phyloP scores from a whole-genome alignment of 1,284 basidiomycete genomes.

The Leccinum idahoense region DNA sequence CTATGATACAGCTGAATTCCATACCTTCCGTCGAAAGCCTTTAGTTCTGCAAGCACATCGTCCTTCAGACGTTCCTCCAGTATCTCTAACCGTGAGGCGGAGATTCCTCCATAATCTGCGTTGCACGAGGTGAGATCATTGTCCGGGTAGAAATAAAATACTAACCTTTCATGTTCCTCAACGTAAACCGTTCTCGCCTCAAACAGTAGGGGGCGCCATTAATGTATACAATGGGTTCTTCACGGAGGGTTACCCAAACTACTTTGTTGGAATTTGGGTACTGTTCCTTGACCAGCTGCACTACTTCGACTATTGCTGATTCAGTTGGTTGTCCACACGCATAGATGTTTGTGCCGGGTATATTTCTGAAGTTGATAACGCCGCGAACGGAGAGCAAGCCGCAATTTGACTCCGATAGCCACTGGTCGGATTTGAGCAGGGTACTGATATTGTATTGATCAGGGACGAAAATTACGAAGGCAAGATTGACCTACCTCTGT shows the following conservation, averaged over 20 bases:
- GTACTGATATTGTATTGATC: slow-evolving; percentile 45
- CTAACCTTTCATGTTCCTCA: slow-evolving; percentile 83
- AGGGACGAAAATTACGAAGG: background rate
- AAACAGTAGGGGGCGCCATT: slow-evolving; percentile 83
- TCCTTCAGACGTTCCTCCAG: slow-evolving; percentile 89
- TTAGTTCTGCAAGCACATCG: slow-evolving; percentile 84
- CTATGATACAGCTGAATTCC: slow-evolving; percentile 11
- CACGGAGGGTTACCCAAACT: slow-evolving; percentile 90
- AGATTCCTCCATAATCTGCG: slow-evolving; percentile 89
- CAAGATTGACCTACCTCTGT: slow-evolving; percentile 55
- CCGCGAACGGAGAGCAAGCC: slow-evolving; percentile 76
- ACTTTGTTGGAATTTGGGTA: slow-evolving; percentile 62
- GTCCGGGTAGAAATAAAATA: slow-evolving; percentile 1
- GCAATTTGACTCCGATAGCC: slow-evolving; percentile 69
- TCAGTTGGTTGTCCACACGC: slow-evolving; percentile 91
- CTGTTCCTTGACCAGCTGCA: slow-evolving; percentile 60
- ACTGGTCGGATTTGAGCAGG: slow-evolving; percentile 87
- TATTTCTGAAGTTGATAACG: slow-evolving; percentile 90
- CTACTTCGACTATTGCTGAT: slow-evolving; percentile 84
- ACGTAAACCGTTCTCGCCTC: slow-evolving; percentile 72
- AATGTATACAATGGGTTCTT: slow-evolving; percentile 93
- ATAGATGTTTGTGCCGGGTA: slow-evolving; percentile 82
- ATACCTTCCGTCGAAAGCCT: slow-evolving; percentile 77
- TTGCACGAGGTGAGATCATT: slow-evolving; percentile 2
- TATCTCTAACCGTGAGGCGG: slow-evolving; percentile 78